Evolutionary conservation across 768 basidiomycete species (phyloP).

Genomic region (Boletus patriciae): DNA sequence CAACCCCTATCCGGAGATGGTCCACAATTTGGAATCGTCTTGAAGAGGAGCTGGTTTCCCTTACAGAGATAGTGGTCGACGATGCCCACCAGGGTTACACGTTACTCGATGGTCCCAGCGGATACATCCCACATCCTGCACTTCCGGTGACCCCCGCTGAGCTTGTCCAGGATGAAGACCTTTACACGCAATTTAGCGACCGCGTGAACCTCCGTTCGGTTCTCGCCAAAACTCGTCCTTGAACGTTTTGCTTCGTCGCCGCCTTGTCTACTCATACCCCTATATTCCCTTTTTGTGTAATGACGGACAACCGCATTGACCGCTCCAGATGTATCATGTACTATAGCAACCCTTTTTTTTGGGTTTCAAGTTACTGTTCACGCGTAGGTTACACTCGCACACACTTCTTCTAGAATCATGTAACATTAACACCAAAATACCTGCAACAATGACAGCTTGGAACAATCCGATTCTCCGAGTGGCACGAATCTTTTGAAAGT

Average conservation of each 20-base stretch:
- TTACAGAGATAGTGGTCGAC: slow-evolving; percentile 25
- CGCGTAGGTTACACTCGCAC: neutral
- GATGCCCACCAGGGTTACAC: slow-evolving; percentile 22
- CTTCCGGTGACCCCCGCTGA: neutral
- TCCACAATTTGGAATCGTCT: slow-evolving; percentile 29
- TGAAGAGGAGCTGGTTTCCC: slow-evolving; percentile 20
- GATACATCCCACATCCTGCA: slow-evolving; percentile 24
- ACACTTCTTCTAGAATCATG: neutral
- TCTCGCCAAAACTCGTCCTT: neutral
- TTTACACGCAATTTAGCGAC: slow-evolving; percentile 8
- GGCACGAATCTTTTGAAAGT: neutral
- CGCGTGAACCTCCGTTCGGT: slow-evolving; percentile 13
- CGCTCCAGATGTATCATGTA: slow-evolving; percentile 1
- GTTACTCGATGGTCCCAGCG: slow-evolving; percentile 20
- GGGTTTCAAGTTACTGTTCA: neutral
- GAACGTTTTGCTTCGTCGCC: neutral
- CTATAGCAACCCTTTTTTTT: neutral
- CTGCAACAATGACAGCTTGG: neutral
- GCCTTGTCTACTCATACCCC: neutral
- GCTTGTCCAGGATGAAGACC: slow-evolving; percentile 7
- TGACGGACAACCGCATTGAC: neutral
- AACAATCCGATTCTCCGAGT: neutral
- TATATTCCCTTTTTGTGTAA: neutral
- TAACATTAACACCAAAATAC: neutral
- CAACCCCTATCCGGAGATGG: slow-evolving; percentile 26